These are phyloP conservation scores for Ophiognomonia clavigignenti-juglandacearum DNA, from an alignment of 2,329 filamentous ascomycete genomes.

Conservation along the genomic window DNA sequence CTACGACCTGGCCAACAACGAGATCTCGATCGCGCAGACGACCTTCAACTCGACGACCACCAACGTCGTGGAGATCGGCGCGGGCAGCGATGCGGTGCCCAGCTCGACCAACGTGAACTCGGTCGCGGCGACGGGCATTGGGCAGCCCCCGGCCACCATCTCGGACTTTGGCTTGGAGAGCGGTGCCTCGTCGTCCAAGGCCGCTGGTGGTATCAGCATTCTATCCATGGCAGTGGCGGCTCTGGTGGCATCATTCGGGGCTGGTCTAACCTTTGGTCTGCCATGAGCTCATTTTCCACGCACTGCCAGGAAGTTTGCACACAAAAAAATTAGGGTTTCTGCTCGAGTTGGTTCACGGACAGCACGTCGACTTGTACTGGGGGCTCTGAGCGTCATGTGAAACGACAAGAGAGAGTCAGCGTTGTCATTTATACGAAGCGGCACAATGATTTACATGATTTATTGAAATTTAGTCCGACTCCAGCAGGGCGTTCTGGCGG, in stretches of 20 bases:
- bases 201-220: slow-evolving; percentile 2
- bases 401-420: too few species aligned
- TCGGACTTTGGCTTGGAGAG: slow-evolving; percentile 16
- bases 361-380: too few species aligned
- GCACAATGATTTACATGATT: too few species aligned
- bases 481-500: too few species aligned
- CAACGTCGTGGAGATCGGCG: slow-evolving; percentile 51
- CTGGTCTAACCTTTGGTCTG: background rate
- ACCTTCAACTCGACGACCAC: slow-evolving; percentile 51
- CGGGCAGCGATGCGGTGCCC: slow-evolving; percentile 45
- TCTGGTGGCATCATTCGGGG: background rate
- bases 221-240: slow-evolving; percentile 5
- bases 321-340: too few species aligned
- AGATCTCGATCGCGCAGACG: slow-evolving; percentile 66
- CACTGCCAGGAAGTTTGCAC: too few species aligned
- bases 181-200: background rate
- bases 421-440: too few species aligned
- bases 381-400: too few species aligned
- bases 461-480: too few species aligned
- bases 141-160: slow-evolving; percentile 16
- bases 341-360: too few species aligned
- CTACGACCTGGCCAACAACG: slow-evolving; percentile 67
- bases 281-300: background rate
- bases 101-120: slow-evolving; percentile 48
- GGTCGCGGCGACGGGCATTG: slow-evolving; percentile 42